phyloP scores from a whole-genome alignment of 371 early-diverging fungal genomes.

The Rhizopus sp. region DNA sequence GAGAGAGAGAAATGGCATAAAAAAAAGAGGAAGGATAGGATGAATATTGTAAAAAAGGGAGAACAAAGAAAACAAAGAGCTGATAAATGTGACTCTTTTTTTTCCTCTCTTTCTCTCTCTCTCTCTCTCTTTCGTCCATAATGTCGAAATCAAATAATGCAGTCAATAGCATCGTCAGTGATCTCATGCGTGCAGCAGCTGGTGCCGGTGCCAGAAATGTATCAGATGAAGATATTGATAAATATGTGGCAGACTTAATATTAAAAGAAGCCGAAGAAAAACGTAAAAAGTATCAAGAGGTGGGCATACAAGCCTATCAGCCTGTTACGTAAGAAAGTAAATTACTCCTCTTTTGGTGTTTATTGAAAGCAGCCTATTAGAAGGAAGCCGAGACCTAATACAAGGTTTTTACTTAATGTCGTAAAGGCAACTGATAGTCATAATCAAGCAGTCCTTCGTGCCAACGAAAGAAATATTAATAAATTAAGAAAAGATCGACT shows the following conservation, averaged over 20 bases:
- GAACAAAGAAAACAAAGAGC: background rate
- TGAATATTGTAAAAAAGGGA: too few species aligned
- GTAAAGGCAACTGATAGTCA: constrained; percentile 72
- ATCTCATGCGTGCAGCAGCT: constrained; percentile 58
- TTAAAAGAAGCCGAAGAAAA: constrained; percentile 59
- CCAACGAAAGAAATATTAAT: constrained; percentile 49
- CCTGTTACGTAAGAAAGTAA: constrained; percentile 23
- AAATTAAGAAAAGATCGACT: constrained; percentile 27
- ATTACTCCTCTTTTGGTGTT: background rate
- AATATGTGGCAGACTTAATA: constrained; percentile 70
- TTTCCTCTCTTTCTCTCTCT: background rate
- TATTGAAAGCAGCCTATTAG: background rate
- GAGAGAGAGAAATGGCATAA: too few species aligned
- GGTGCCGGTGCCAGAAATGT: constrained; percentile 54
- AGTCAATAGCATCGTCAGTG: constrained; percentile 42
- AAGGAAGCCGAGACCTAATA: constrained; percentile 53
- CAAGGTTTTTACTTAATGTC: constrained; percentile 68
- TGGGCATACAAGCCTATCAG: constrained; percentile 57
- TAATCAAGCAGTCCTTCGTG: constrained; percentile 65
- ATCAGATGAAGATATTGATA: constrained; percentile 67
- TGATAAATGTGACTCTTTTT: background rate
- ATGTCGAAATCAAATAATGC: constrained; percentile 2
- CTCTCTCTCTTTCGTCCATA: background rate
- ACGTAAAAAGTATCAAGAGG: constrained; percentile 43
- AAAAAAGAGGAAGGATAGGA: too few species aligned